phyloP scores from a whole-genome alignment of 1,139 yeast genomes.

The Geotrichum cucujoidarum region DNA sequence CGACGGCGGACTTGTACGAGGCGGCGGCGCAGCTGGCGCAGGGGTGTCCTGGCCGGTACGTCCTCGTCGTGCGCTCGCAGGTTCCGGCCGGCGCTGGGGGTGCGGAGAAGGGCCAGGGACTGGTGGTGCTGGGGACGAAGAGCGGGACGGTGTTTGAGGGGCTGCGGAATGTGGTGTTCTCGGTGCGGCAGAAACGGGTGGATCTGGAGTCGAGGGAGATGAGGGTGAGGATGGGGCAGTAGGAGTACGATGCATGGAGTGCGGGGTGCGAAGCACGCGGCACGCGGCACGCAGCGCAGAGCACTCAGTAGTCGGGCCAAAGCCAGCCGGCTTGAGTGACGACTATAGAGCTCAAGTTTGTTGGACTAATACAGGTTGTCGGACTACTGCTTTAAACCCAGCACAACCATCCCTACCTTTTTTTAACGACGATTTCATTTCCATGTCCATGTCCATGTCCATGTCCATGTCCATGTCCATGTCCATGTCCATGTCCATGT shows the following conservation, averaged over 20 bases:
- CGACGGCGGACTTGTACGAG: slow-evolving; percentile 29
- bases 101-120: slow-evolving; percentile 24
- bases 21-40: slow-evolving; percentile 11
- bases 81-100: slow-evolving; percentile 26
- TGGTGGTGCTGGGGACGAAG: slow-evolving; percentile 30
- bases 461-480: too few species aligned
- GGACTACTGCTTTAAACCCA: too few species aligned
- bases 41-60: slow-evolving; percentile 26
- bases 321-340: too few species aligned
- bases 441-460: neutral
- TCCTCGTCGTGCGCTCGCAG: slow-evolving; percentile 30
- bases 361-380: too few species aligned
- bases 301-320: too few species aligned
- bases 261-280: too few species aligned
- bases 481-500: too few species aligned
- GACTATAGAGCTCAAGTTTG: too few species aligned
- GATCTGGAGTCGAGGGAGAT: slow-evolving; percentile 12
- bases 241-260: neutral
- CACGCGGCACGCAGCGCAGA: too few species aligned
- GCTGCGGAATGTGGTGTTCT: slow-evolving; percentile 31
- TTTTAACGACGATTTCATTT: neutral
- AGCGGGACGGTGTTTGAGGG: slow-evolving; percentile 28
- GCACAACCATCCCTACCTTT: too few species aligned
- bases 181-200: slow-evolving; percentile 28
- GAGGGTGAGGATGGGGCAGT: neutral